A percentile compares a stretch with the other conserved stretches of the same genome.
phyloP scores from a whole-genome alignment of 805 yeast genomes.

The Ogataea polymorpha region DNA sequence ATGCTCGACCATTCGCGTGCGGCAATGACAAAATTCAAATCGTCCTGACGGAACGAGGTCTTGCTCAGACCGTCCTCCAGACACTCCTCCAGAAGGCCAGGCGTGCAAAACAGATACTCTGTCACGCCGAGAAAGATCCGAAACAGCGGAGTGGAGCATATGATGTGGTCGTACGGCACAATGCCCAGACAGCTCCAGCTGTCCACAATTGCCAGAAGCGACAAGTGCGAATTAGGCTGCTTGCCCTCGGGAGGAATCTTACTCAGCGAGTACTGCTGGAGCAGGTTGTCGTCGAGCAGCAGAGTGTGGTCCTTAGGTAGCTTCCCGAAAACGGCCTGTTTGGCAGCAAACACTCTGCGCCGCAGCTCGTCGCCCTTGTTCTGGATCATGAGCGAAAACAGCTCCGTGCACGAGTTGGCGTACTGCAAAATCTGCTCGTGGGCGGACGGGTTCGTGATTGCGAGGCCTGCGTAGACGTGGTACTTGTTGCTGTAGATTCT shows the following conservation, averaged over 20 bases:
- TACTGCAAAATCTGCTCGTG: constrained; percentile 89
- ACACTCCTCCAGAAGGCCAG: constrained; percentile 77
- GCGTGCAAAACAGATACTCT: constrained; percentile 84
- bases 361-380: constrained; percentile 56
- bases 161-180: constrained; percentile 94
- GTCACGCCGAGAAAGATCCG: constrained; percentile 92
- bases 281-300: constrained; percentile 69
- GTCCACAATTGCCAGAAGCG: constrained; percentile 87
- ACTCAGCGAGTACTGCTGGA: constrained; percentile 76
- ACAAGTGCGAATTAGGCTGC: constrained; percentile 85
- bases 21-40: constrained; percentile 86
- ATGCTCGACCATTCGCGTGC: constrained; percentile 87
- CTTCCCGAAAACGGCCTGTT: constrained; percentile 71
- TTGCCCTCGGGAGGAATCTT: constrained; percentile 64
- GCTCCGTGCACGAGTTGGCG: constrained; percentile 76
- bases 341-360: constrained; percentile 61
- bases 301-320: constrained; percentile 53
- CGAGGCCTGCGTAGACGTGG: constrained; percentile 98
- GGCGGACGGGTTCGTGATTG: constrained; percentile 93
- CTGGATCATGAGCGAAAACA: constrained; percentile 80
- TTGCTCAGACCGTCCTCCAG: constrained; percentile 68
- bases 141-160: constrained; percentile 91
- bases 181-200: constrained; percentile 85
- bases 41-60: constrained; percentile 77
- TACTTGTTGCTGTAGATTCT: constrained; percentile 91